Base-by-base conservation (phyloP, 78 protist genomes). In the Goniomonas avonlea region DNA sequence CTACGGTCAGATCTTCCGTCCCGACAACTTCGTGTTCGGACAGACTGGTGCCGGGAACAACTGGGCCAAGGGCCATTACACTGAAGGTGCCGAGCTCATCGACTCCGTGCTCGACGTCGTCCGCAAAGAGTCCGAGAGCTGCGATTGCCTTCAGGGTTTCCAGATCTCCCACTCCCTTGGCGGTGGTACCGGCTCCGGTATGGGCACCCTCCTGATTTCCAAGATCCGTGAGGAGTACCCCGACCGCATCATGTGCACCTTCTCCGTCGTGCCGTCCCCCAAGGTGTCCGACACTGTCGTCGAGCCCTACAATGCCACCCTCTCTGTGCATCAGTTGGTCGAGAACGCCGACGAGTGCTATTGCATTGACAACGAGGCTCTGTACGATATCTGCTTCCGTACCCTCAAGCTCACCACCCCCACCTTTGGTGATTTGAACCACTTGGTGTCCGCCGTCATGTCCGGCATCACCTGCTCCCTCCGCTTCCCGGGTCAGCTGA, bases 121-220 rank as follows among this genome's bases (percentile, higher is more conserved):
- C 25, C 93, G 98, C 80, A 93, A 90, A 85, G 98, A 95, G 85
- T 96, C 98, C 29, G 99, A 95, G 88, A 25, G 59, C 50, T 89
- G 94, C 83, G 98, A 96, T 77, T 93, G 96, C 82, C 92, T 98
- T 18, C 99, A 98, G 85, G 99, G 99, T 61, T 95, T 98, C 95
- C 98, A 93, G 81, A 80, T 94, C 37, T 41, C 93, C 17, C 99
- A 96, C 92, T 98, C 99, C 20, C 90, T 98, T 41, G 99, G 99
- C 39, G 99, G 99, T 47, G 99, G 99, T 39, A 98, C 99, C 34
- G 99, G 99, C 55, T 94, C 99, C 20, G 99, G 99, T 38, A 81
- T 85, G 88, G 95, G 86, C n/a, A 80, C 88, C 7, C 85, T 80
- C 2, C 77, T 89, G 40, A 77, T 84, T 53, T 77, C 82, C 47